Evolutionary conservation across 345 rosid species (phyloP), one percentile per base, ranked within the genome.

Genomic region (Lepidium aucheri): DNA sequence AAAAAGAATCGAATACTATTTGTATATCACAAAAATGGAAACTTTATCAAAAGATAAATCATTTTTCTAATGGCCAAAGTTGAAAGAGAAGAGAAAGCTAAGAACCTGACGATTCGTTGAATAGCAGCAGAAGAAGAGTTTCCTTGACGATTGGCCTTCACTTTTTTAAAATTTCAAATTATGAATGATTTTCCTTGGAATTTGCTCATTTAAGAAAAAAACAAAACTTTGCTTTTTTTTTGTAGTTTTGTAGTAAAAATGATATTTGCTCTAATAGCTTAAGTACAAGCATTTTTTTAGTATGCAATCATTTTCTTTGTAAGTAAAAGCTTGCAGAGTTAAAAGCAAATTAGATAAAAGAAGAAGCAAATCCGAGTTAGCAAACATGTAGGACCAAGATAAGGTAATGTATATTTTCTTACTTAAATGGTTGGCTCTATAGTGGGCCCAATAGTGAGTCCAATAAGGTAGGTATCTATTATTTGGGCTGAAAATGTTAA

Each of bases 11-110:
- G 50, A 63, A 63, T 32, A 46, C 52, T 17, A 12, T 45, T 45
- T 60, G 6, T 60, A 41, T 60, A 43, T 30, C 17, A 28, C 55
- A 54, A 70, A 36, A 32, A 11, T 38, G 24, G 4, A 35, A 61
- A 45, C 69, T 71, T 63, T 71, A 63, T 63, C 65, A 30, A 72
- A 55, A 64, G 44, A 55, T 18, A 32, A 22, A 28, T 62, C 46
- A 53, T 69, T 41, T 26, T 30, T 17, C 33, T 12, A 46, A 46
- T 6, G 20, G 15, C 15, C 20, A 51, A 47, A 35, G 63, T 28
- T 11, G 53, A 35, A 17, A 44, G 20, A 34, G 33, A 13, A 18
- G 24, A 34, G 40, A 36, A 40, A 60, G 51, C 6, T 24, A 18
- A 33, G 46, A 20, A 35, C 51, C 54, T 33, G 67, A 57, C 59